Evolutionary conservation across 2,329 filamentous ascomycete genomes (phyloP).

Genomic region (Aaosphaeria arxii): DNA sequence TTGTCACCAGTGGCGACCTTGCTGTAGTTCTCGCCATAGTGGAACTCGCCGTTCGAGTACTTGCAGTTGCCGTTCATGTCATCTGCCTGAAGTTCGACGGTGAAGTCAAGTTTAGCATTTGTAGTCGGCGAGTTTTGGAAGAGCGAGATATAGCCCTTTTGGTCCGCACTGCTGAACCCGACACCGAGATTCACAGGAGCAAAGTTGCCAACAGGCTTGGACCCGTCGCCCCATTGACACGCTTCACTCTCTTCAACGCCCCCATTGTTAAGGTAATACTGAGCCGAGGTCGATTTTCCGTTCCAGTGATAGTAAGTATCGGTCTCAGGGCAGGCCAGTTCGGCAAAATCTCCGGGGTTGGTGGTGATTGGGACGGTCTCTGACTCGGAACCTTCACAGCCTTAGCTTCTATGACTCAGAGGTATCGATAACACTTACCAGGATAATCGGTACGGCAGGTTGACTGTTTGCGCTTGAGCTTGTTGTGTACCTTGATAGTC

Average conservation of each 20-base stretch:
- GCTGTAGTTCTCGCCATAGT: conserved; percentile 44
- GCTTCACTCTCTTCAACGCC: conserved; percentile 64
- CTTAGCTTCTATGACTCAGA: neutral
- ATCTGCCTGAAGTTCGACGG: conserved; percentile 72
- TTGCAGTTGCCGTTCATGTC: conserved; percentile 57
- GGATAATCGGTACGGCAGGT: conserved; percentile 97
- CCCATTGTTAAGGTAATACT: conserved; percentile 94
- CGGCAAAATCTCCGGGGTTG: conserved; percentile 55
- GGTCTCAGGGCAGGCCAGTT: conserved; percentile 74
- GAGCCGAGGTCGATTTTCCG: conserved; percentile 73
- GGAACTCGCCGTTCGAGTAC: conserved; percentile 64
- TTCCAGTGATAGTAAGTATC: conserved; percentile 75
- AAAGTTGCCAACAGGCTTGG: conserved; percentile 69
- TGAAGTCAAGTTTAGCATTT: conserved; percentile 68
- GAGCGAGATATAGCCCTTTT: conserved; percentile 73
- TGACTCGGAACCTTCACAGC: conserved; percentile 62
- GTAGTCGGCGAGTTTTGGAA: conserved; percentile 82
- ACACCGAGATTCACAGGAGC: conserved; percentile 84
- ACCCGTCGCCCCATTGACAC: conserved; percentile 73
- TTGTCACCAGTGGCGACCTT: conserved; percentile 41
- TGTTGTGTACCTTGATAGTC: conserved; percentile 70
- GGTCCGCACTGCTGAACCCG: conserved; percentile 54
- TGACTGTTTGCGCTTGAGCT: conserved; percentile 62
- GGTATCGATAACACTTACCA: conserved; percentile 49
- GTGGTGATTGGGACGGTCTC: conserved; percentile 78